phyloP scores from a whole-genome alignment of 139 green algal genomes.

The Zygnema circumcarinatum region DNA sequence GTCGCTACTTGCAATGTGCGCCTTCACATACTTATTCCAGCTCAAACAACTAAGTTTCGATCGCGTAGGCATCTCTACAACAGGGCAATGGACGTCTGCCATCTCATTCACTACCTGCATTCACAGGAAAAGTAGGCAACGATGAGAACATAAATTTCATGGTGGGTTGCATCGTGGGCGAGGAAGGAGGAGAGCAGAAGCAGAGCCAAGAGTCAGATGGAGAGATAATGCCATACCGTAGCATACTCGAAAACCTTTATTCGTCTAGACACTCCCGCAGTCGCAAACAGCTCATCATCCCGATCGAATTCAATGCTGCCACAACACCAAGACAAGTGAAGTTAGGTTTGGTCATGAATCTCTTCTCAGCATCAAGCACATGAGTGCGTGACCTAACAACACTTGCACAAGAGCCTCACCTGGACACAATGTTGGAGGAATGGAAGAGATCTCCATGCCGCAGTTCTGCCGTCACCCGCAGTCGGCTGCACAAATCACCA shows the following conservation, averaged over 20 bases:
- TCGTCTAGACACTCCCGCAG: slow-evolving; percentile 79
- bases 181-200: neutral
- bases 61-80: slow-evolving; percentile 73
- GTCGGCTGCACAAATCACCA: slow-evolving; percentile 35
- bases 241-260: slow-evolving; percentile 67
- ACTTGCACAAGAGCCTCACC: no score
- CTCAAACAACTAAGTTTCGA: slow-evolving; percentile 82
- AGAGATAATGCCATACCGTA: slow-evolving; percentile 9
- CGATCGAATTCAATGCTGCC: slow-evolving; percentile 82
- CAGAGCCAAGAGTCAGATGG: neutral
- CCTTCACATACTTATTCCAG: slow-evolving; percentile 79
- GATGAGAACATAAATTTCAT: neutral
- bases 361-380: no score
- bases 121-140: slow-evolving; percentile 1
- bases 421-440: slow-evolving; percentile 58
- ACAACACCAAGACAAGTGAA: no score
- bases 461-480: slow-evolving; percentile 55
- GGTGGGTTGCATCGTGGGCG: no score
- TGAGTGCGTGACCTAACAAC: no score
- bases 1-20: slow-evolving; percentile 75
- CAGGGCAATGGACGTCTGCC: slow-evolving; percentile 56
- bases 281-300: slow-evolving; percentile 79
- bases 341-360: no score
- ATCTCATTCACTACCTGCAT: slow-evolving; percentile 58
- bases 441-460: slow-evolving; percentile 56